Conservation (phyloP, 139 green algal species). For the Eudorina sp. region DNA sequence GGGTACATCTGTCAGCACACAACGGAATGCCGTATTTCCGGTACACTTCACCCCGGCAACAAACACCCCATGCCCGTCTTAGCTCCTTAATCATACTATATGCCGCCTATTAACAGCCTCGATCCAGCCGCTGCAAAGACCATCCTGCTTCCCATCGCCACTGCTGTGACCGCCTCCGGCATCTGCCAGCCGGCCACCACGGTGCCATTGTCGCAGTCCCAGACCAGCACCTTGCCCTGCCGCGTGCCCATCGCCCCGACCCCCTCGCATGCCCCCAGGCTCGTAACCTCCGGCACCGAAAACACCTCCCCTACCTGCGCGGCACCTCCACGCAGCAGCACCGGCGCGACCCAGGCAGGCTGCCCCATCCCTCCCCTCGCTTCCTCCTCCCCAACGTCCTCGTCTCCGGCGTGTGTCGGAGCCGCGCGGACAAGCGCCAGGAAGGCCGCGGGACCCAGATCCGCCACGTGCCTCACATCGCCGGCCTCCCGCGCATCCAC, state of each 20-base stretch:
- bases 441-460: too few relatives aligned
- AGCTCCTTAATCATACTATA: not conserved
- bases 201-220: not conserved
- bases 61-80: too few relatives aligned
- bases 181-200: constrained; percentile 29
- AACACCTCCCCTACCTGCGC: not conserved
- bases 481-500: too few relatives aligned
- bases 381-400: too few relatives aligned
- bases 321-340: not conserved
- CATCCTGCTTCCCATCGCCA: not conserved
- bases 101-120: not conserved
- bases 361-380: too few relatives aligned
- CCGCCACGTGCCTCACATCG: too few relatives aligned
- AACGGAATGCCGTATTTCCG: too few relatives aligned
- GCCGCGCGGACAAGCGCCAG: too few relatives aligned
- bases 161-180: not conserved
- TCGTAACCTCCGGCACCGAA: not conserved
- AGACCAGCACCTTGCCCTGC: constrained; percentile 1
- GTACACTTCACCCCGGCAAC: too few relatives aligned
- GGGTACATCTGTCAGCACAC: too few relatives aligned
- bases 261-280: not conserved
- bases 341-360: not conserved
- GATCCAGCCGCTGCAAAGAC: not conserved
- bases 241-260: constrained; percentile 3
- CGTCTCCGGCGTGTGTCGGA: too few relatives aligned